Base-by-base conservation (phyloP, 31 red algal species). In the Endocladia muricata region DNA sequence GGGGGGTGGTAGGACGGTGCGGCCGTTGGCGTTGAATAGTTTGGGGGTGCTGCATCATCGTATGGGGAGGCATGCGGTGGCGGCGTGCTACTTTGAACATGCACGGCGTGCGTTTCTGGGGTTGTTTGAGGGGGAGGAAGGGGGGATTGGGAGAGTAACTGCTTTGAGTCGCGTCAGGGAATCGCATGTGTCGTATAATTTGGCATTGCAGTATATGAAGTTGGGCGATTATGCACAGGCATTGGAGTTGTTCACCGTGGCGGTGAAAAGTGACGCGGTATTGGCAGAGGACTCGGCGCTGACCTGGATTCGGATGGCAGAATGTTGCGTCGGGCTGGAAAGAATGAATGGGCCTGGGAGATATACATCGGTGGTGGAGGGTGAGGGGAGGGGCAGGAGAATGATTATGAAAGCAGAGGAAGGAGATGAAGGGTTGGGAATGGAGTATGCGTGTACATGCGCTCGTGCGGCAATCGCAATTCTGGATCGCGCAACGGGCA, bases 231-330 rank as follows among this genome's bases (percentile, higher is more conserved):
- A 75, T 61, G 52, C 56, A 11, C 48, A 54, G 33, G 86, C 86
- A 28, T 33, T 90, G 22, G 68, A 76, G 21, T 60, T 75, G 23
- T 76, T 90, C 59, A 60, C 68, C 28, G 51, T 68, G 17, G 77
- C 73, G 51, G 86, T 51, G 25, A 35, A 62, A 13, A 74, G 37
- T 15, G 86, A 90, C 70, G 41, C 30, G 17, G 70, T 72, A 7
- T 59, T 81, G 29, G 67, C 77, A 35, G 54, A 41, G 4, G 37
- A 33, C 2, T 82, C 77, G 3, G 59, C 86, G 25, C 40, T 77
- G 4, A 28, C 82, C 1, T 90, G 86, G 86, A 90, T 90, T 76
- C 76, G 86, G 55, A 90, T 90, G 36, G 86, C 86, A 19, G 86
- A 90, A 55, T 90, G 86, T 58, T 90, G 86, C 41, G 35, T 90